Evolutionary conservation across 129 eudicot species (phyloP), one percentile per base, ranked within the genome.

Genomic region (Pittosporum tobira): DNA sequence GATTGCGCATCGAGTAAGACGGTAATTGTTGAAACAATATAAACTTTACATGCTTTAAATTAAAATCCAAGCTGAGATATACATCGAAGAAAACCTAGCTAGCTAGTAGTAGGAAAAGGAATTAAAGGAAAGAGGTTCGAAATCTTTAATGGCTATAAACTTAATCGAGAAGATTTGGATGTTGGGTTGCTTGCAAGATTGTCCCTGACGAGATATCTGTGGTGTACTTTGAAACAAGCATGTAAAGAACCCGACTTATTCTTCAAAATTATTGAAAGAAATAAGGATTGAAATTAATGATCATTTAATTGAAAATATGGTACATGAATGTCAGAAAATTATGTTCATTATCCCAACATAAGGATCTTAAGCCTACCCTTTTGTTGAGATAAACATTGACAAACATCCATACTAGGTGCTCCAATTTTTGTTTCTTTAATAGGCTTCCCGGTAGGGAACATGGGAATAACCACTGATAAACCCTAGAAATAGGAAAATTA

Each of bases 381-480:
- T 31, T 67, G 78, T 61, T 73, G 40, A 43, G 59, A 73, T 58
- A 56, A 73, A 53, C 64, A 24, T 29, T 52, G 72, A 64, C 67
- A 72, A 26, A 3, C 24, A 38, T n/a, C 26, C 55, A 62, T 46
- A 21, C 44, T 28, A 11, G 56, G 37, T 51, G 13, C 37, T 57
- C 21, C 48, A 54, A 11, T n/a, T 60, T 44, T 0, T 9, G 10
- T 22, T 44, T 28, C 24, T 50, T 66, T 22, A 30, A 56, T n/a
- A 20, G 70, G 70, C 79, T 69, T 76, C 83, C 63, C 73, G 58
- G 53, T 58, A 27, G 77, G 87, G 81, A 81, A 81, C 79, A 77
- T 77, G 83, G 77, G 61, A 46, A 65, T 71, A 68, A 69, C 69
- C 70, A 60, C 79, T 25, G 61, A 27, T 56, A 64, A 59, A 14